Base-by-base conservation (phyloP, 441 rosid genomes). In the Gossypium davidsonii region DNA sequence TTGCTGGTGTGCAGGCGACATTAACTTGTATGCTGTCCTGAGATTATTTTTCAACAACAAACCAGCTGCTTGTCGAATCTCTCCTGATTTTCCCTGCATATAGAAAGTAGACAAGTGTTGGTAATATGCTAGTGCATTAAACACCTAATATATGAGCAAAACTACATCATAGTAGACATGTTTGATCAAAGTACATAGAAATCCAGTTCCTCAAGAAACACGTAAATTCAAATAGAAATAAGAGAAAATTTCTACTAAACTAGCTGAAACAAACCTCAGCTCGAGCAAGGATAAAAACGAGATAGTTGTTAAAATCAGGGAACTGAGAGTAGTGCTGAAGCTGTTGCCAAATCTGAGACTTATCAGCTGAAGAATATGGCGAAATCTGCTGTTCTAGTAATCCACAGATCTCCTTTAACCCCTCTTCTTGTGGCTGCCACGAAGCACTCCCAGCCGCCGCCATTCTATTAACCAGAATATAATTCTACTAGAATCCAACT, bases 51-150 rank as follows among this genome's bases (percentile, higher is more conserved):
- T 96, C 84, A 96, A 74, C 48, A 94, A 86, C 83, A 96, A 81
- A 62, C 99, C 99, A 76, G 99, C 98, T 70, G 98, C 99, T 82
- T 96, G 99, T 57, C 98, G 93, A 76, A 94, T 77, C 87, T 94
- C 99, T 60, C 90, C 83, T 0, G 98, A 86, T 83, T 87, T 91
- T 20, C 91, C 94, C 99, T 96, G 84, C 77, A 71, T 67, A 62
- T 31, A 62, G 46, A 70, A 76, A 61, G 58, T 26, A 17, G 62
- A 58, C 46, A 39, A 28, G 2, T 34, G 0, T 23, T 34, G 39
- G 61, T 23, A 10, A 21, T 25, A 44, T 15, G 46, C 67, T 21
- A 4, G 39, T 66, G 65, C 49, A 76, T 26, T 12, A 7, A 58
- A 25, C 0, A 25, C 25, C 63, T 10, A 49, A 34, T 17, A 15